Base-by-base conservation (phyloP, 2,329 filamentous ascomycete genomes). In the Apiospora aurea region DNA sequence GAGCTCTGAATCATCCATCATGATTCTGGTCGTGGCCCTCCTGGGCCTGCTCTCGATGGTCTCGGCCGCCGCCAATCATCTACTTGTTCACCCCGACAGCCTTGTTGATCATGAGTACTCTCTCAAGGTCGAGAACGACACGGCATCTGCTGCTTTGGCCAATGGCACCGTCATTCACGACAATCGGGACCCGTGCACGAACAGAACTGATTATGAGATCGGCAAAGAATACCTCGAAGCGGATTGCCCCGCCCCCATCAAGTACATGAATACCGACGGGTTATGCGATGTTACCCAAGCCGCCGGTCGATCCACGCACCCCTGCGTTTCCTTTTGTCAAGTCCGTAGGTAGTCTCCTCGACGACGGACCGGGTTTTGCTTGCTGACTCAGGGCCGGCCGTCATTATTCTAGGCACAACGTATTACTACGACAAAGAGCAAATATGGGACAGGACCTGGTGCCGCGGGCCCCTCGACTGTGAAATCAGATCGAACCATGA, bases 101-200 rank as follows among this genome's bases (percentile, higher is more conserved):
- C 57, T 64, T 64, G 34, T 34, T 41, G 18, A 24, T 16, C 24
- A 64, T n/a, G 8, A 64, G 2, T 64, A 64, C 34, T n/a, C 21
- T 10, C 34, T 64, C 34, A 41, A n/a, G 11, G 10, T 64, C 29
- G 57, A 64, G 4, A 64, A 64, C 34, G 8, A 64, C 34, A 41
- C 57, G 10, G 34, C 41, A 10, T 41, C 34, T 41, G 57, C 57
- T n/a, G 57, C 41, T 41, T n/a, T 64, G 18, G 57, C 57, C 34
- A 64, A 64, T 18, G 57, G 57, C 29, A 64, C 57, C 34, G 34
- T 64, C 29, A 64, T 64, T 34, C 57, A 64, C 57, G 57, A 64
- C 29, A 8, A 11, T 3, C 0, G 0, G 34, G 57, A 64, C 18
- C 57, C 57, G 4, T 64, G 57, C 11, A n/a, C 34, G 18, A 64